Evolutionary conservation across 495 filamentous ascomycete genomes (phyloP).

Genomic region (Penicillium diatomitis): DNA sequence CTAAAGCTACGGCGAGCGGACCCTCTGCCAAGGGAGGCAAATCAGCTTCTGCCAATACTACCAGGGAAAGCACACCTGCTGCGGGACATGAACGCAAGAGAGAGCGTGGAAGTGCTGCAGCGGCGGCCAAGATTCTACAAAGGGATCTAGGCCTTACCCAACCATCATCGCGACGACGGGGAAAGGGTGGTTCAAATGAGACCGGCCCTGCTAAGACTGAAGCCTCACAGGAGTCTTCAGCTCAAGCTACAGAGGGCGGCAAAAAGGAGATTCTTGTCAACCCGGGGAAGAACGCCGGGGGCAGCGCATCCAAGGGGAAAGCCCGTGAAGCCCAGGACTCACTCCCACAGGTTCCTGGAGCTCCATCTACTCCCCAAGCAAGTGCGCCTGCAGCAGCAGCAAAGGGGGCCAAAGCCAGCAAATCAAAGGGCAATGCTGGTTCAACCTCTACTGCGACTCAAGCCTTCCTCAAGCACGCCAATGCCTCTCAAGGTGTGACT

Average conservation of each 20-base stretch:
- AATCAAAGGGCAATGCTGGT: constrained; percentile 23
- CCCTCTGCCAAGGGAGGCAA: constrained; percentile 22
- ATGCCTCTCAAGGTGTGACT: constrained; percentile 83
- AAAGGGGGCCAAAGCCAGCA: constrained; percentile 23
- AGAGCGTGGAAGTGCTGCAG: constrained; percentile 62
- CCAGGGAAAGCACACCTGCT: constrained; percentile 21
- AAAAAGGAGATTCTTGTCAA: constrained; percentile 27
- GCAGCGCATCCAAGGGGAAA: constrained; percentile 16
- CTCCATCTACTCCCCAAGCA: constrained; percentile 13
- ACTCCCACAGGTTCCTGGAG: constrained; percentile 17
- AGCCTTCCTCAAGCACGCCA: constrained; percentile 91
- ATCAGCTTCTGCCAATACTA: constrained; percentile 20
- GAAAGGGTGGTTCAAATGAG: constrained; percentile 25
- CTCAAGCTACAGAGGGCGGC: constrained; percentile 21
- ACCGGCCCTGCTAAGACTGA: constrained; percentile 22
- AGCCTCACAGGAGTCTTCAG: constrained; percentile 17
- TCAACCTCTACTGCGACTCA: constrained; percentile 52
- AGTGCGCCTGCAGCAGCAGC: constrained; percentile 21
- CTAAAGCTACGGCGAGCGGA: constrained; percentile 51
- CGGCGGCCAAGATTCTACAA: constrained; percentile 78
- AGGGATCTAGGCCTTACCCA: constrained; percentile 79
- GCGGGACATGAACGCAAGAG: constrained; percentile 41
- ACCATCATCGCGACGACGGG: constrained; percentile 40
- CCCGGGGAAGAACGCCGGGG: constrained; percentile 17
- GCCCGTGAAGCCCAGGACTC: constrained; percentile 6